A percentile compares a stretch with the other conserved stretches of the same genome.
Conservation (phyloP, 2,329 filamentous ascomycete species). For the Dactylellina sp. region DNA sequence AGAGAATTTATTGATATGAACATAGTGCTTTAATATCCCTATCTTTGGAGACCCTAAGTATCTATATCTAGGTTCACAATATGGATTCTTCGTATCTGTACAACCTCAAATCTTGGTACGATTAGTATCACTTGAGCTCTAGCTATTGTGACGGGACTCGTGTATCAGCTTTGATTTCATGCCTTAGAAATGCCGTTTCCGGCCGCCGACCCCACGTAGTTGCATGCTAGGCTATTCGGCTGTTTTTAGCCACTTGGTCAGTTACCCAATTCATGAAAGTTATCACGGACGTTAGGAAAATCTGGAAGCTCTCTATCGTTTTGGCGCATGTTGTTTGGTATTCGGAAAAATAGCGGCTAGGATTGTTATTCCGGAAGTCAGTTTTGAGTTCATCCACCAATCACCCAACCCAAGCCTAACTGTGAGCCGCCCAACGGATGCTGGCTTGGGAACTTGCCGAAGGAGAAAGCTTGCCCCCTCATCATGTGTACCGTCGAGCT, state of each 20-base stretch:
- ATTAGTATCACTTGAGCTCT: too few relatives aligned
- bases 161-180: not conserved
- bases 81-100: too few relatives aligned
- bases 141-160: too few relatives aligned
- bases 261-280: constrained; percentile 30
- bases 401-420: constrained; percentile 26
- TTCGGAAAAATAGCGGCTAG: constrained; percentile 49
- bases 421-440: constrained; percentile 6
- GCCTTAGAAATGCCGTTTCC: constrained; percentile 5
- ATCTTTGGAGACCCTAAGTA: too few relatives aligned
- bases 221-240: constrained; percentile 13
- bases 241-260: constrained; percentile 32
- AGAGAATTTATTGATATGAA: not conserved
- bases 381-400: constrained; percentile 56
- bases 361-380: constrained; percentile 50
- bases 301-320: not conserved
- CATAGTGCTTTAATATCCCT: not conserved
- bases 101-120: too few relatives aligned
- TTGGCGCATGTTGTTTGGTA: not conserved
- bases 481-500: constrained; percentile 19
- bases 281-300: not conserved
- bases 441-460: constrained; percentile 52
- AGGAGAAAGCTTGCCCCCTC: constrained; percentile 36
- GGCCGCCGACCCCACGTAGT: not conserved
- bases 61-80: too few relatives aligned